A percentile compares a stretch with the other conserved stretches of the same genome.
Conservation (phyloP, 2,329 filamentous ascomycete genomes). For the Pestalotiopsis sp. region DNA sequence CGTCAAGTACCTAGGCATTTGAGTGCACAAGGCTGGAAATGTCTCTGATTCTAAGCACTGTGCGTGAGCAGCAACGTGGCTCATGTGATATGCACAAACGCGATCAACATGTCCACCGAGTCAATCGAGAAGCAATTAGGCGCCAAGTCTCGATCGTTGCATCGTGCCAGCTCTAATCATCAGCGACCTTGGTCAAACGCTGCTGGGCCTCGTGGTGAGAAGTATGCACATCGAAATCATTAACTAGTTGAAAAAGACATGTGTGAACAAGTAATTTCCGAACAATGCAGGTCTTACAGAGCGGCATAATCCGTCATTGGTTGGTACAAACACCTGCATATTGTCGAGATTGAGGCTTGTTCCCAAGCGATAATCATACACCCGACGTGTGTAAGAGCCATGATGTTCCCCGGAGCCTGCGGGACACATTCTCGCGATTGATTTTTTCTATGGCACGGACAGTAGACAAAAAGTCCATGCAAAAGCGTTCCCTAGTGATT, state of each 20-base stretch:
- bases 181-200: not conserved
- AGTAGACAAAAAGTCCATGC: not conserved
- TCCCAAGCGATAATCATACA: not conserved
- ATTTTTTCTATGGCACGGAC: not conserved
- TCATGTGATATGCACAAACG: no score
- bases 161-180: not conserved
- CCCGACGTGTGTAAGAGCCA: not conserved
- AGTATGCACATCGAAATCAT: not conserved
- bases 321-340: constrained; percentile 8
- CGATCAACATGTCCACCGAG: not conserved
- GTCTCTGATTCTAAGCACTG: no score
- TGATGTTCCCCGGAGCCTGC: not conserved
- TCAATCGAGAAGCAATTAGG: not conserved
- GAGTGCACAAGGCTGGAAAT: no score
- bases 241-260: not conserved
- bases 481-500: not conserved
- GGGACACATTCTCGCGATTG: not conserved
- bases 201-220: not conserved
- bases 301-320: constrained; percentile 12
- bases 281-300: not conserved
- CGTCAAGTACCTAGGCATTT: no score
- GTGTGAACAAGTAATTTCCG: constrained; percentile 9
- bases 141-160: not conserved
- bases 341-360: constrained; percentile 10
- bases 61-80: no score